Base-by-base conservation (phyloP, 2,329 filamentous ascomycete species). In the Exophiala aquamarina region DNA sequence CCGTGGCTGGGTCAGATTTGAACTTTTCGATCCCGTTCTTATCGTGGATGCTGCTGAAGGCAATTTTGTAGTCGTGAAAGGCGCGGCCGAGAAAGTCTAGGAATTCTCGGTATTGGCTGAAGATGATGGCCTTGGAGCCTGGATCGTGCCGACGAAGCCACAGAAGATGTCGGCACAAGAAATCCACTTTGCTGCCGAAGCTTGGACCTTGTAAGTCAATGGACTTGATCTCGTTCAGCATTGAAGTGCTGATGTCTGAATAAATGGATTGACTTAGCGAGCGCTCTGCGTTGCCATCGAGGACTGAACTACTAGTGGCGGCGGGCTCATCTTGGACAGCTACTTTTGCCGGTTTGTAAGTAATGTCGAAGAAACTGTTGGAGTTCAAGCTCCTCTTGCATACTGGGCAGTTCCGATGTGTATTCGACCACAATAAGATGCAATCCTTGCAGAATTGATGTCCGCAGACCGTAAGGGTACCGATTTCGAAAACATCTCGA, bases 391-490 rank as follows among this genome's bases (percentile, higher is more conserved):
- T 73, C 36, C 75, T 78, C 65, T 95, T 95, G 74, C 93, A 98
- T 4, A 89, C 77, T 0, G 92, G 92, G 59, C 92, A 97, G 41
- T 81, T 92, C 14, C 75, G 79, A 58, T 90, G 83, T 23, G 80
- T 74, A 47, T 73, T 75, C 71, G 86, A 89, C 93, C 93, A 97
- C 10, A 82, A 59, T 29, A 76, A 75, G 57, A 97, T 84, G 66
- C 93, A 97, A 20, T 89, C 86, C 60, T 89, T 90, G 71, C 92
- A 96, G 63, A 90, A 97, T 55, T 89, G 82, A 63, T 98, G 93
- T 0, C 92, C 92, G 63, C 93, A 97, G 1, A 89, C 79, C 0
- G 92, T 96, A 52, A 92, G 73, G 42, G 87, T 81, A 43, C 92
- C 92, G n/a, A 82, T 73, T 49, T 86, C 83, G 59, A 96, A 95